phyloP scores from a whole-genome alignment of 2,329 filamentous ascomycete genomes.

The Ophiocordyceps australis region DNA sequence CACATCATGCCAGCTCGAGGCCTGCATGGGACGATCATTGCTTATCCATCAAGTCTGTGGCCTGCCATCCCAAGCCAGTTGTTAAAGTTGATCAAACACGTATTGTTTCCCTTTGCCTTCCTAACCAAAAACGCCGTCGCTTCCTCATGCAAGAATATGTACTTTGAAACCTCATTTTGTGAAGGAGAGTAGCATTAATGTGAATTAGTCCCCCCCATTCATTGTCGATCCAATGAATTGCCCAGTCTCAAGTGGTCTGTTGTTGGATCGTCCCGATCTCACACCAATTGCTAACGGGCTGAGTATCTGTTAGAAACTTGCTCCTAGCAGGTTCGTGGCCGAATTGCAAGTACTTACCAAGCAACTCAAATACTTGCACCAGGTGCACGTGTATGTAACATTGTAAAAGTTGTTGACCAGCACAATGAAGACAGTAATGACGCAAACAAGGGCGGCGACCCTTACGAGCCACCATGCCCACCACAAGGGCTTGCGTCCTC shows the following conservation, averaged over 20 bases:
- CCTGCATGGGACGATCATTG: no score
- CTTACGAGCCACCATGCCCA: slow-evolving; percentile 95
- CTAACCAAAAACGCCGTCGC: no score
- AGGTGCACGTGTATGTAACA: slow-evolving; percentile 56
- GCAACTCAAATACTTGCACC: slow-evolving; percentile 94
- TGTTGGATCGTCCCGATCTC: slow-evolving; percentile 24
- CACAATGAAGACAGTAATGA: slow-evolving; percentile 71
- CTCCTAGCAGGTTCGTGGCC: background rate
- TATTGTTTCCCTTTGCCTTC: no score
- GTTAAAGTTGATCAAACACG: no score
- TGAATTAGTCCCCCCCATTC: no score
- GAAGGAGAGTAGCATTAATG: no score
- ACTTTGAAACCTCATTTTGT: no score
- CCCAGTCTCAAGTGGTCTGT: slow-evolving; percentile 3
- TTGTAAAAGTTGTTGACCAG: slow-evolving; percentile 85
- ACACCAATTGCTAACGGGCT: slow-evolving; percentile 53
- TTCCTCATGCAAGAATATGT: no score
- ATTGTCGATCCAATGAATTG: slow-evolving; percentile 5
- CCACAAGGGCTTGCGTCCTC: slow-evolving; percentile 82
- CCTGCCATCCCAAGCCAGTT: no score
- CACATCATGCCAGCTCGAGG: no score
- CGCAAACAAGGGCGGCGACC: slow-evolving; percentile 58
- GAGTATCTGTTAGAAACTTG: slow-evolving; percentile 6
- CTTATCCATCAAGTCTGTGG: no score
- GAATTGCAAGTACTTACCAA: slow-evolving; percentile 43